phyloP scores from a whole-genome alignment of 495 filamentous ascomycete genomes.

The Neurospora tetrasperma region DNA sequence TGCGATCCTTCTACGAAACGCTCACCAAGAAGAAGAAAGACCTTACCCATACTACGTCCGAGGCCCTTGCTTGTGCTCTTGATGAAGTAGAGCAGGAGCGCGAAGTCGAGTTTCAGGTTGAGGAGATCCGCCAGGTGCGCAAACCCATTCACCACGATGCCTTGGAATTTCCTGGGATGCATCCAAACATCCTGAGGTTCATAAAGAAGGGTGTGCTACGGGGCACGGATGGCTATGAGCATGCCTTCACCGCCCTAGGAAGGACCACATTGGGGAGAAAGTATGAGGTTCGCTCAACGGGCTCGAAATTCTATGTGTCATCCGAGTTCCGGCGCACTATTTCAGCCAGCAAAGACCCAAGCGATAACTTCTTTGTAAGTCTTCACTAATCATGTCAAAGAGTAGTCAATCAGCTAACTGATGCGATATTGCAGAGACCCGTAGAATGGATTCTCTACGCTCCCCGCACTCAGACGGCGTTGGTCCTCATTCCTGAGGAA shows the following conservation, averaged over 20 bases:
- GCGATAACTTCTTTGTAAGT: constrained; percentile 22
- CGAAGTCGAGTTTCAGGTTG: constrained; percentile 28
- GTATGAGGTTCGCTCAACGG: constrained; percentile 10
- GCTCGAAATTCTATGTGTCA: constrained; percentile 23
- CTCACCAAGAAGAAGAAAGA: constrained; percentile 1
- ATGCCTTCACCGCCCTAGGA: constrained; percentile 18
- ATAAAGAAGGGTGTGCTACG: constrained; percentile 13
- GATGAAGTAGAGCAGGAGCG: constrained; percentile 43
- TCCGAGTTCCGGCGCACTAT: constrained; percentile 20
- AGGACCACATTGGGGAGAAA: constrained; percentile 15
- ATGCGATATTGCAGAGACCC: constrained; percentile 19
- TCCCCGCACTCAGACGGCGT: constrained; percentile 20
- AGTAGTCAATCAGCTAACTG: background rate
- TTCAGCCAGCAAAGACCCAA: background rate
- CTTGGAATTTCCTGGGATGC: constrained; percentile 18
- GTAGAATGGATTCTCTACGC: constrained; percentile 29
- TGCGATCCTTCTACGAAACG: background rate
- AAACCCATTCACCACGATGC: constrained; percentile 14
- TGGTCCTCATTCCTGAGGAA: constrained; percentile 45
- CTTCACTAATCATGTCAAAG: background rate
- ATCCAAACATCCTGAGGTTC: constrained; percentile 13
- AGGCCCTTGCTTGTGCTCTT: constrained; percentile 13
- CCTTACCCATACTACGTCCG: constrained; percentile 15
- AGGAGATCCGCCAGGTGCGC: constrained; percentile 35
- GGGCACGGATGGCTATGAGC: constrained; percentile 11